Evolutionary conservation across 2,329 filamentous ascomycete species (phyloP).

Genomic region (Ustulina deusta): DNA sequence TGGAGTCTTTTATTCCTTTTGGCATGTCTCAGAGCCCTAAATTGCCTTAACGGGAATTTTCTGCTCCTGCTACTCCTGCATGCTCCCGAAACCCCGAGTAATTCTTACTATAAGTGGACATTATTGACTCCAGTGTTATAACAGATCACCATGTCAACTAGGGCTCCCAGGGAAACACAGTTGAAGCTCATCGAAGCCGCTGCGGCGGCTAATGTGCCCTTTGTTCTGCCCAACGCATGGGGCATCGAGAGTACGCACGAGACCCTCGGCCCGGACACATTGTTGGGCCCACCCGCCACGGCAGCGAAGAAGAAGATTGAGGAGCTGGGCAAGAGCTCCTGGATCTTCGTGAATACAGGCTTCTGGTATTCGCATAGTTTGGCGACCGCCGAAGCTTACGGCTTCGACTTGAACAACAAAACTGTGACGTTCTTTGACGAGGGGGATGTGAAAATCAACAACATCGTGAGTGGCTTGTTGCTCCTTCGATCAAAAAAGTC

Average conservation of each 20-base stretch:
- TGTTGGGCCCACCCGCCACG: slow-evolving; percentile 39
- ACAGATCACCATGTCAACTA: slow-evolving; percentile 63
- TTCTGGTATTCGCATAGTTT: slow-evolving; percentile 69
- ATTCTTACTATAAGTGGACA: no score
- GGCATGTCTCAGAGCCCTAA: no score
- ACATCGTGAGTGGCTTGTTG: slow-evolving; percentile 58
- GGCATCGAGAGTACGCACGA: slow-evolving; percentile 56
- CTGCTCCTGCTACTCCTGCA: no score
- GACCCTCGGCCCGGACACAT: slow-evolving; percentile 51
- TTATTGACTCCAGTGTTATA: no score
- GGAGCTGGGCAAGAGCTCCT: slow-evolving; percentile 55
- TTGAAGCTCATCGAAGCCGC: slow-evolving; percentile 66
- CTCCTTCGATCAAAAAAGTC: slow-evolving; percentile 58
- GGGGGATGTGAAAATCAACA: slow-evolving; percentile 67
- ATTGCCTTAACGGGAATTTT: no score
- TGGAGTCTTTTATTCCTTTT: no score
- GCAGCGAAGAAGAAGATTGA: slow-evolving; percentile 55
- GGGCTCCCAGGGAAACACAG: slow-evolving; percentile 60
- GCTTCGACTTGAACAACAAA: slow-evolving; percentile 61
- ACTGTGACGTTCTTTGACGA: slow-evolving; percentile 64
- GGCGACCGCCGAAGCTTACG: slow-evolving; percentile 55
- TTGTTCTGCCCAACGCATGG: slow-evolving; percentile 67
- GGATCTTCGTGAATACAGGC: slow-evolving; percentile 58
- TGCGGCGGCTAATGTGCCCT: slow-evolving; percentile 65
- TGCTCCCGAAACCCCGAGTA: no score